Evolutionary conservation across 306 rosid species (phyloP).

Genomic region (Rosa chinensis): DNA sequence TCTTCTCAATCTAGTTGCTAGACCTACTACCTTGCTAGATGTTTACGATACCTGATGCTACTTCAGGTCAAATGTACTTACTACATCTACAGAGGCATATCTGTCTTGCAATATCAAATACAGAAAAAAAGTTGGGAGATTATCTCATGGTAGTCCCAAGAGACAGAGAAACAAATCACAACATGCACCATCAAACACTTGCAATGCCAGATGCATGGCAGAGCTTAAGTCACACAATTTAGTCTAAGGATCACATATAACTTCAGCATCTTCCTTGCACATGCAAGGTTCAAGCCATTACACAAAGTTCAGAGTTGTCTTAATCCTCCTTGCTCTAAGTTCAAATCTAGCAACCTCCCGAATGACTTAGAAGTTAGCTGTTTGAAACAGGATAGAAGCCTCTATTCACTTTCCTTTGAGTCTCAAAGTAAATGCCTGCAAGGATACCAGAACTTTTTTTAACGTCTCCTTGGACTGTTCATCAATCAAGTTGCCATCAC

Average conservation of each 20-base stretch:
- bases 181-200: no score
- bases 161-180: no score
- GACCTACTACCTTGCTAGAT: no score
- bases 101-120: no score
- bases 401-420: constrained; percentile 36
- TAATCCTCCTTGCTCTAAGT: neutral
- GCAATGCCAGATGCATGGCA: neutral
- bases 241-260: neutral
- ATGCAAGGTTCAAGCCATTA: neutral
- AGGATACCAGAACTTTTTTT: constrained; percentile 51
- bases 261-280: constrained; percentile 3
- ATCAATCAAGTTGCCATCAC: constrained; percentile 66
- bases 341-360: neutral
- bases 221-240: neutral
- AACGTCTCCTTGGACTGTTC: constrained; percentile 39
- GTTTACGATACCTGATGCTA: no score
- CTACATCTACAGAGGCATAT: no score
- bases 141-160: no score
- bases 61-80: no score
- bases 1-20: no score
- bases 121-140: no score
- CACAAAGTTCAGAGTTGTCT: neutral
- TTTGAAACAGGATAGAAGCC: neutral
- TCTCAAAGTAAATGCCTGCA: constrained; percentile 48
- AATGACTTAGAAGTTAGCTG: neutral